Base-by-base conservation (phyloP, 345 rosid genomes). In the Brassica nigra region DNA sequence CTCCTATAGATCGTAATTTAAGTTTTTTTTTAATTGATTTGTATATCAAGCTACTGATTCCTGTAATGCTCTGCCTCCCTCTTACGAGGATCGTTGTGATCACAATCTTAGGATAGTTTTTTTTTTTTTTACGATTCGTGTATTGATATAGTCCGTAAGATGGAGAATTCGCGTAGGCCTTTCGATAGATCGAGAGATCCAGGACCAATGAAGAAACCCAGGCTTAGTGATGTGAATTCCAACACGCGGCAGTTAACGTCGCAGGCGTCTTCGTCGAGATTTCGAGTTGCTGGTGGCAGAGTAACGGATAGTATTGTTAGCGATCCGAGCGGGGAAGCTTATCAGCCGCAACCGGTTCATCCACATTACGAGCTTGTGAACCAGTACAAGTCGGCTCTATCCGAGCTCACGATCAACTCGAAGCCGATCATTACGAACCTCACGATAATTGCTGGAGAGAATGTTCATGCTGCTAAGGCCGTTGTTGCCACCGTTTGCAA, bases 391-490 rank as follows among this genome's bases (percentile, higher is more conserved):
- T 85, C 91, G 4, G 99, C 99, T 6, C 75, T 96, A 0, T 84
- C 97, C 2, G 99, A 96, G 90, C 91, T 96, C 73, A 93, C 97
- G 10, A 92, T 96, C 82, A 96, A 96, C 83, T 96, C 99, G 6
- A 96, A 96, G 82, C 99, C 98, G 18, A 96, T 96, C 52, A 96
- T 96, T 28, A 93, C 99, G 47, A 96, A 92, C 76, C 87, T 96
- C 83, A 96, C 98, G 1, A 93, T 96, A 75, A 96, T 96, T 39
- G 99, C 98, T 1, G 99, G 98, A 33, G 98, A 96, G 83, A 96
- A 90, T 89, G 82, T 85, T 28, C 93, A 89, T 18, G 91, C 92
- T 8, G 99, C 99, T 8, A 96, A 90, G 75, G 89, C 91, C 39
- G 85, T 96, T 66, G 95, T 90, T 0, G 77, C 91, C 66, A 86